phyloP scores from a whole-genome alignment of 1,284 basidiomycete species.

The Trichosporon sp. region DNA sequence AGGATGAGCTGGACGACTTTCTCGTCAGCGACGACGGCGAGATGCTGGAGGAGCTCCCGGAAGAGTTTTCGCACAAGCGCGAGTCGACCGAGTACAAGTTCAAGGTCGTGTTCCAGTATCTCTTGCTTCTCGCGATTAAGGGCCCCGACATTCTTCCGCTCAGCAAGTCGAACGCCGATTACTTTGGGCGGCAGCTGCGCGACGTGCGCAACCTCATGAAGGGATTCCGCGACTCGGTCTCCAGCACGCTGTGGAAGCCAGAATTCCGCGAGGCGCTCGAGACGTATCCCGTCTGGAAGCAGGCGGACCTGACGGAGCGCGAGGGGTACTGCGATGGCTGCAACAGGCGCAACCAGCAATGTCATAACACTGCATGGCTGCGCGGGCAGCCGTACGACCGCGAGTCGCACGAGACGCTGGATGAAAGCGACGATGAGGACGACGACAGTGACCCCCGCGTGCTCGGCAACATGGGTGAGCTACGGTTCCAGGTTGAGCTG shows the following conservation, averaged over 20 bases:
- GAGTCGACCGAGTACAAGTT: constrained; percentile 53
- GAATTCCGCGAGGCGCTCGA: constrained; percentile 63
- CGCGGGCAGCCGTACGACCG: constrained; percentile 2
- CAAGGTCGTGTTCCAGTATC: constrained; percentile 70
- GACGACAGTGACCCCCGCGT: neutral
- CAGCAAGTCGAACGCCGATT: constrained; percentile 21
- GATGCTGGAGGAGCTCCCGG: constrained; percentile 54
- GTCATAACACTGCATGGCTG: neutral
- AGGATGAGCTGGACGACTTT: constrained; percentile 51
- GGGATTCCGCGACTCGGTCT: neutral
- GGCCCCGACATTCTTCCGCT: constrained; percentile 27
- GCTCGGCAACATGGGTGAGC: constrained; percentile 1
- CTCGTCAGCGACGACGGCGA: constrained; percentile 64
- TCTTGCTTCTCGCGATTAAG: constrained; percentile 69
- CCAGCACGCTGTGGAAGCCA: constrained; percentile 60
- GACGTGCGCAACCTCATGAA: neutral
- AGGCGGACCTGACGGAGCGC: neutral
- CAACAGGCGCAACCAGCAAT: constrained; percentile 12
- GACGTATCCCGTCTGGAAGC: constrained; percentile 55
- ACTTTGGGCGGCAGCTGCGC: constrained; percentile 26
- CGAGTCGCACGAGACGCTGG: constrained; percentile 5
- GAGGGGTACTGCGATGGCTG: constrained; percentile 11
- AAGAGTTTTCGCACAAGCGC: constrained; percentile 70
- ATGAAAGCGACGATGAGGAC: neutral
- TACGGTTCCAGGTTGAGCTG: neutral